A percentile compares a stretch with the other conserved stretches of the same genome.
phyloP scores from a whole-genome alignment of 495 filamentous ascomycete species.

The Neurospora tetraspora region DNA sequence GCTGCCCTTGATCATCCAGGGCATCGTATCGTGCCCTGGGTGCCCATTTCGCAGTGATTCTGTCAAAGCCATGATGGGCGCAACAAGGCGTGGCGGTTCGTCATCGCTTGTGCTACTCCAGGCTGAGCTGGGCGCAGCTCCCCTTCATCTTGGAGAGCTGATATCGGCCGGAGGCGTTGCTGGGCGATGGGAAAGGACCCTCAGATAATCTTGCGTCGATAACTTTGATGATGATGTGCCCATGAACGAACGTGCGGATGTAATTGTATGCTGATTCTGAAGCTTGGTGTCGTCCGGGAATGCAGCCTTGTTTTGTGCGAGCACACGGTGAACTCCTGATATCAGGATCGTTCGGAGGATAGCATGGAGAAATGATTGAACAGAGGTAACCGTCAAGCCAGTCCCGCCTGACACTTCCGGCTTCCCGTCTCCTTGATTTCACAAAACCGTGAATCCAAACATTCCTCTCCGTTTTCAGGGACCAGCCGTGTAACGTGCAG shows the following conservation, averaged over 20 bases:
- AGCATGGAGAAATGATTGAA: not conserved
- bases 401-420: not conserved
- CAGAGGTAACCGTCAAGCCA: not conserved
- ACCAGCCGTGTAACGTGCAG: not conserved
- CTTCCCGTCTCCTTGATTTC: not conserved
- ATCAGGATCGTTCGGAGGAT: not conserved
- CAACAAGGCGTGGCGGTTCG: not conserved
- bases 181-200: not conserved
- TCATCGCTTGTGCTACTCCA: slow-evolving; percentile 7
- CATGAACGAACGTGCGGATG: not conserved
- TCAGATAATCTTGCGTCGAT: not conserved
- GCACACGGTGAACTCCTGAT: not conserved
- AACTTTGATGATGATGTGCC: not conserved
- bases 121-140: not conserved
- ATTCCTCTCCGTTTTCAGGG: not conserved
- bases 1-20: not conserved
- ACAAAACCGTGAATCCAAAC: not conserved
- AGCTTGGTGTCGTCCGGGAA: not conserved
- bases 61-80: not conserved
- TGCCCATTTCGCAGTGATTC: not conserved
- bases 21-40: not conserved
- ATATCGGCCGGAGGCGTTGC: not conserved
- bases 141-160: not conserved
- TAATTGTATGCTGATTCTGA: not conserved
- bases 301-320: not conserved